These are phyloP conservation scores for Candida ovalis DNA, from an alignment of 805 yeast species.

Conservation along the genomic window DNA sequence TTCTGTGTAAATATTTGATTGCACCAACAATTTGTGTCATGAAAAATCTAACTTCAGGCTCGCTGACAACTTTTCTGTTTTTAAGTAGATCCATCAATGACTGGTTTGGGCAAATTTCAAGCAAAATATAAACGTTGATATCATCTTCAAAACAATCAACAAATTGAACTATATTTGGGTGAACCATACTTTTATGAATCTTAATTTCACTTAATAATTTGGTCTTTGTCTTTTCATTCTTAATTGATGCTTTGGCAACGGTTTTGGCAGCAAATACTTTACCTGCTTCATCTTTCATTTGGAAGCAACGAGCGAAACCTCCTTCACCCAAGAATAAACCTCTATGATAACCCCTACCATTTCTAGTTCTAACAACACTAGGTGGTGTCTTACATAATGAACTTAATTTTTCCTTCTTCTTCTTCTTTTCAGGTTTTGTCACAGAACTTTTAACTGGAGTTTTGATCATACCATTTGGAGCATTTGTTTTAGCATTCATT, in stretches of 20 bases:
- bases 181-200: slow-evolving; percentile 86
- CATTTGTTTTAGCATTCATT: slow-evolving; percentile 41
- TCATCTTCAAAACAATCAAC: slow-evolving; percentile 97
- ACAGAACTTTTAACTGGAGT: slow-evolving; percentile 40
- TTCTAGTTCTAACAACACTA: slow-evolving; percentile 79
- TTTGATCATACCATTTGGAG: slow-evolving; percentile 23
- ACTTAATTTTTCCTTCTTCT: slow-evolving; percentile 84
- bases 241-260: slow-evolving; percentile 92
- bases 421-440: slow-evolving; percentile 40
- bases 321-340: slow-evolving; percentile 95
- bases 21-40: slow-evolving; percentile 95
- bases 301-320: slow-evolving; percentile 98
- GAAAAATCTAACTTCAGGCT: slow-evolving; percentile 86
- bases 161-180: slow-evolving; percentile 86
- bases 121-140: slow-evolving; percentile 83
- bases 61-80: slow-evolving; percentile 77
- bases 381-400: slow-evolving; percentile 97
- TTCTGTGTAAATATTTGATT: slow-evolving; percentile 82
- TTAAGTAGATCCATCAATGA: slow-evolving; percentile 90
- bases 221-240: slow-evolving; percentile 82
- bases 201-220: slow-evolving; percentile 90
- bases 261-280: slow-evolving; percentile 93
- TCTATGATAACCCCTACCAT: slow-evolving; percentile 85
- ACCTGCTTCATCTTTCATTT: slow-evolving; percentile 88
- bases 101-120: slow-evolving; percentile 94